Percentiles rank a stretch among this genome's conserved stretches.
Evolutionary conservation across 148 eudicot genomes (phyloP).

Genomic region (Diospyros lotus): DNA sequence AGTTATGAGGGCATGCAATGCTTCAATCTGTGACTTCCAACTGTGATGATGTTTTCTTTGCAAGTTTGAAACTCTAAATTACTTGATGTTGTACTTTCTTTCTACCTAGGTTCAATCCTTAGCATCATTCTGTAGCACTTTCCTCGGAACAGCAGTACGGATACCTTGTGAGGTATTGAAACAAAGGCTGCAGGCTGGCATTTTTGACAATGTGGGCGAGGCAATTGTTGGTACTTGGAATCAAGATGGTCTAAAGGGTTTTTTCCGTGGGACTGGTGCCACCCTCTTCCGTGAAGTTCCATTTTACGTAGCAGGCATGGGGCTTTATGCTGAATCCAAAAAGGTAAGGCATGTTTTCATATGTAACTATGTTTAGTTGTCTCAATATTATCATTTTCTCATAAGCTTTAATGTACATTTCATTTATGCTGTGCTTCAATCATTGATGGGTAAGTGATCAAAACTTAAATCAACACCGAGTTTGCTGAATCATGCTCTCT

Average conservation of each 20-base stretch:
- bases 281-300: slow-evolving; percentile 95
- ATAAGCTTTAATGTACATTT: too few species aligned
- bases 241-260: slow-evolving; percentile 84
- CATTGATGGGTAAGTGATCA: background rate
- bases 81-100: background rate
- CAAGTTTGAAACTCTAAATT: slow-evolving; percentile 3
- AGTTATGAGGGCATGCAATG: background rate
- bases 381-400: background rate
- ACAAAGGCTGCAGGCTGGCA: slow-evolving; percentile 94
- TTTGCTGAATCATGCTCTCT: background rate
- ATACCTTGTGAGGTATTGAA: slow-evolving; percentile 96
- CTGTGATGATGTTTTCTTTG: background rate
- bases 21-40: background rate
- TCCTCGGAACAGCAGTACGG: slow-evolving; percentile 90
- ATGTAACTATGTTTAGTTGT: background rate
- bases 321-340: slow-evolving; percentile 89
- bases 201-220: slow-evolving; percentile 79
- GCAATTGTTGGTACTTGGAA: slow-evolving; percentile 83
- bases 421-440: background rate
- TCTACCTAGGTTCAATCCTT: slow-evolving; percentile 70
- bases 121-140: slow-evolving; percentile 88
- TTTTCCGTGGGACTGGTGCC: slow-evolving; percentile 94
- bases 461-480: background rate
- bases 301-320: slow-evolving; percentile 94
- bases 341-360: slow-evolving; percentile 46